Conservation (phyloP, 2,329 filamentous ascomycete species). For the Alternaria ethzedia region DNA sequence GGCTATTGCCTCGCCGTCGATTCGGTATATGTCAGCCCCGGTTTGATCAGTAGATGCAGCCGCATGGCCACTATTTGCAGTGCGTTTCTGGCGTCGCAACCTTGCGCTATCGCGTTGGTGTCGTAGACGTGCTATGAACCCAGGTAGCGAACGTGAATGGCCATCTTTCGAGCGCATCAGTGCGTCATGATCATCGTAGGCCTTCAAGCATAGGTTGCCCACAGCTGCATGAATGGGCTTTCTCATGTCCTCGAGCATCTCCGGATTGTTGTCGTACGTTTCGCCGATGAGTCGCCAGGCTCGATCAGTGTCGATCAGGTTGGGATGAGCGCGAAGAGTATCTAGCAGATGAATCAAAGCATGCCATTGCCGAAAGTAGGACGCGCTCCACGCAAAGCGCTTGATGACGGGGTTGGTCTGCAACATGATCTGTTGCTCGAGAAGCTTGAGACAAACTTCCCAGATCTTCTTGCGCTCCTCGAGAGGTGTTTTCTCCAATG, state of each 20-base stretch:
- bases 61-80: neutral
- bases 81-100: neutral
- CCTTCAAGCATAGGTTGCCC: constrained; percentile 22
- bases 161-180: neutral
- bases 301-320: constrained; percentile 30
- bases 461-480: constrained; percentile 50
- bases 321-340: constrained; percentile 43
- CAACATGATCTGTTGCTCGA: constrained; percentile 70
- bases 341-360: constrained; percentile 62
- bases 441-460: constrained; percentile 58
- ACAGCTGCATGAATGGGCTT: constrained; percentile 22
- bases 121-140: neutral
- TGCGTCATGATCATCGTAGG: constrained; percentile 9
- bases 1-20: neutral
- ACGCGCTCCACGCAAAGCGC: constrained; percentile 67
- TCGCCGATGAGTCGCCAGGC: constrained; percentile 46
- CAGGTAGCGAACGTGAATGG: neutral
- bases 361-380: constrained; percentile 67
- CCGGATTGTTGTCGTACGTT: constrained; percentile 43
- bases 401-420: constrained; percentile 63
- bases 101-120: neutral
- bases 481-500: constrained; percentile 69
- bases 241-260: constrained; percentile 12
- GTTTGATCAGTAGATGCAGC: neutral
- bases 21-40: neutral